These are phyloP conservation scores for Amauroascus niger DNA, from an alignment of 2,329 filamentous ascomycete species.

Conservation along the genomic window DNA sequence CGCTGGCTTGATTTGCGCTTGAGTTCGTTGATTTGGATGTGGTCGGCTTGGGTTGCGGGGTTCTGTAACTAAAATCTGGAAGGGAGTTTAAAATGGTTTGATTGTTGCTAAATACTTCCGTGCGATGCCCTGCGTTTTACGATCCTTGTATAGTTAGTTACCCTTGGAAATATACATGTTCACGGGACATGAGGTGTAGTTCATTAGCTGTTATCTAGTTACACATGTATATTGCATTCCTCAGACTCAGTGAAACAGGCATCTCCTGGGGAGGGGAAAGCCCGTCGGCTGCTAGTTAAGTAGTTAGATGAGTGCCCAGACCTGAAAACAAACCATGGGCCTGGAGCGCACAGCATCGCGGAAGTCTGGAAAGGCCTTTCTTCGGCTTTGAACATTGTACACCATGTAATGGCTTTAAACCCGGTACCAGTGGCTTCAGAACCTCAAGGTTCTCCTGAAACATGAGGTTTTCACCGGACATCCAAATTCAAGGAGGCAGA, in stretches of 20 bases:
- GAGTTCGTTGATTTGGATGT: neutral
- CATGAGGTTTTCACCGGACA: too few relatives aligned
- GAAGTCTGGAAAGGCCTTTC: too few relatives aligned
- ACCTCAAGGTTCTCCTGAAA: too few relatives aligned
- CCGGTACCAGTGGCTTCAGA: too few relatives aligned
- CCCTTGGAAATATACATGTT: neutral
- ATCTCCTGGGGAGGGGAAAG: neutral
- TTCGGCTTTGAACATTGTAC: too few relatives aligned
- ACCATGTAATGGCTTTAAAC: too few relatives aligned
- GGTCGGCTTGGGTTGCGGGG: neutral
- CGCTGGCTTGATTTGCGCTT: neutral
- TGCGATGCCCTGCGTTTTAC: neutral
- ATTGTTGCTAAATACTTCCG: neutral
- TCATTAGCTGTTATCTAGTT: neutral
- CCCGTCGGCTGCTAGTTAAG: too few relatives aligned
- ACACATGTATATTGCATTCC: neutral
- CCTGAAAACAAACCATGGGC: too few relatives aligned
- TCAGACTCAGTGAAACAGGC: neutral
- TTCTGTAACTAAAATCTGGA: neutral
- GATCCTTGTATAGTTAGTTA: too few relatives aligned
- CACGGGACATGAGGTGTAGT: neutral
- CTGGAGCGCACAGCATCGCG: too few relatives aligned
- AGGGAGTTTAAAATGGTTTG: neutral
- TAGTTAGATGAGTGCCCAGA: too few relatives aligned
- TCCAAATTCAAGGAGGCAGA: too few relatives aligned